phyloP scores from a whole-genome alignment of 2,329 filamentous ascomycete species.

The Ceratocystis cacaofunesta region DNA sequence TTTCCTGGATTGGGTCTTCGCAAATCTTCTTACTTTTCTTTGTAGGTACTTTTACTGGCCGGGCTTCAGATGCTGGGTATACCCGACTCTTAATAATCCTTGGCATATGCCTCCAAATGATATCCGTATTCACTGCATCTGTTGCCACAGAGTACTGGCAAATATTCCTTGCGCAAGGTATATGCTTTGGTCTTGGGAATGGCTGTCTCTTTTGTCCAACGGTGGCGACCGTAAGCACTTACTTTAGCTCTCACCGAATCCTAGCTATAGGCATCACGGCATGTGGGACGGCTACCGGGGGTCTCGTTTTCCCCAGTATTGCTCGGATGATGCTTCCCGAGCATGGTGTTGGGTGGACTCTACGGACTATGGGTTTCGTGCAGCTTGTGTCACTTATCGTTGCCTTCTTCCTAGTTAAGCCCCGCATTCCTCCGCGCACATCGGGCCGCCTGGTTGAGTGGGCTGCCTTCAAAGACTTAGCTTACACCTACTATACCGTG shows the following conservation, averaged over 20 bases:
- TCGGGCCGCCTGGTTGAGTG: conserved; percentile 30
- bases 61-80: conserved; percentile 39
- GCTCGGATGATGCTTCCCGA: conserved; percentile 19
- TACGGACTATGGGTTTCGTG: conserved; percentile 46
- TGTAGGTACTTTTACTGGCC: conserved; percentile 38
- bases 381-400: conserved; percentile 30
- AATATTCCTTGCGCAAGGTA: conserved; percentile 38
- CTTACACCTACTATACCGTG: conserved; percentile 30
- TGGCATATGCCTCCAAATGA: conserved; percentile 29
- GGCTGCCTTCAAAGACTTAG: conserved; percentile 31
- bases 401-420: conserved; percentile 28
- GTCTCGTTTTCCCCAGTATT: conserved; percentile 38
- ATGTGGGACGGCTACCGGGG: conserved; percentile 44
- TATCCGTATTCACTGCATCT: conserved; percentile 35
- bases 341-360: conserved; percentile 32
- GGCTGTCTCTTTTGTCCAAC: conserved; percentile 50
- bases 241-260: conserved; percentile 42
- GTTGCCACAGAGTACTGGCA: conserved; percentile 38
- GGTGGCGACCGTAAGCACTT: conserved; percentile 50
- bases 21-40: conserved; percentile 42
- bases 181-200: conserved; percentile 41
- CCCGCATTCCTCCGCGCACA: conserved; percentile 29
- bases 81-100: conserved; percentile 30
- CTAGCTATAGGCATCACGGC: conserved; percentile 48
- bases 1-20: conserved; percentile 41